Base-by-base conservation (phyloP, 2,329 filamentous ascomycete species). In the Aspergillus ruber region DNA sequence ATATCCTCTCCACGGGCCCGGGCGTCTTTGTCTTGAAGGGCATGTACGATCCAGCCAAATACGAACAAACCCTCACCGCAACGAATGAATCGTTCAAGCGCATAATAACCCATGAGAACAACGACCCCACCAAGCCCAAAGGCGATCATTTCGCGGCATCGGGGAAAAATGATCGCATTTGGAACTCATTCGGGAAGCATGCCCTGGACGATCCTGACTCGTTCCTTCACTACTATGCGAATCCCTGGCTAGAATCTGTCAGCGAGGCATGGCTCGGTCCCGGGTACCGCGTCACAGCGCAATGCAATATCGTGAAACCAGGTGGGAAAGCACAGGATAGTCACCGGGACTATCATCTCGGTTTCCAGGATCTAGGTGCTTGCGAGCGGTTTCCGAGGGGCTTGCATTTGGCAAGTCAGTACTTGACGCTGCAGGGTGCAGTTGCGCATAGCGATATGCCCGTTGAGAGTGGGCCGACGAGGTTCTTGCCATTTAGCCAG, bases 131-230 rank as follows among this genome's bases (percentile, higher is more conserved):
- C 20, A 43, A 61, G 1, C 43, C 45, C 42, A 74, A 75, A 44
- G 81, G 81, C 18, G 81, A 84, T 60, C 81, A 84, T 56, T 84
- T 84, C 61, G 79, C 80, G 1, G 64, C 72, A 4, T 69, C 71
- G 2, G 76, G 76, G 18, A 71, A 73, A 20, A 84, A 84, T 57
- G 72, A 77, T 46, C 74, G 82, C 8, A 82, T 84, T 66, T 85
- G 81, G 81, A 84, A 84, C 65, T 80, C 81, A 0, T 81, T 84
- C 63, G 75, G 75, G 52, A 85, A 84, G 57, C 81, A 84, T 56
- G 76, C 73, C 17, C 60, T 77, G 2, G 58, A 66, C 23, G 73
- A 81, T 51, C 74, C 80, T 0, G 39, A 57, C 0, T 78, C 75
- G 0, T 84, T 84, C 56, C 50, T 78, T 0, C 50, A 60, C 6